Percentiles rank a stretch among this genome's conserved stretches.
These are phyloP conservation scores for Mycena capillaripes DNA, from an alignment of 768 basidiomycete genomes.

Conservation along the genomic window DNA sequence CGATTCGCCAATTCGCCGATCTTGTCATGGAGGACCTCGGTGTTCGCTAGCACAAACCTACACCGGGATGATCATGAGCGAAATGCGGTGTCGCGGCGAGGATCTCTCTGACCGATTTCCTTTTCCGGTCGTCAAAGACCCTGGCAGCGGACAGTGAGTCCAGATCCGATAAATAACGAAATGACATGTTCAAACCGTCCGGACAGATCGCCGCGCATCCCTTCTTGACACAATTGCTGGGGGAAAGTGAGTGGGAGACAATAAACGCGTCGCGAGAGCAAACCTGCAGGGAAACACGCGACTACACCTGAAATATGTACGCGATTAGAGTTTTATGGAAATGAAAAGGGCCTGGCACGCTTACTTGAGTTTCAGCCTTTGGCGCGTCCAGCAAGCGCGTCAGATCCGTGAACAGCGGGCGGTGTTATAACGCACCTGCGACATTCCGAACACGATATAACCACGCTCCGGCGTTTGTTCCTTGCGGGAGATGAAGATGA, in stretches of 20 bases:
- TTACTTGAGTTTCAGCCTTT: constrained; percentile 78
- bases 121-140: constrained; percentile 80
- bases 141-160: constrained; percentile 47
- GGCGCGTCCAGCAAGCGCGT: constrained; percentile 16
- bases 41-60: constrained; percentile 81
- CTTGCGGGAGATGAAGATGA: constrained; percentile 19
- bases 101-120: constrained; percentile 73
- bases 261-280: constrained; percentile 31
- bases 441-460: constrained; percentile 53
- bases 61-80: background rate
- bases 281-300: constrained; percentile 78
- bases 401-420: constrained; percentile 29
- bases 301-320: constrained; percentile 61
- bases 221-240: constrained; percentile 70
- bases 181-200: constrained; percentile 57
- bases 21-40: constrained; percentile 78
- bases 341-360: constrained; percentile 42
- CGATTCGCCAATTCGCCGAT: constrained; percentile 73
- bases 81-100: background rate
- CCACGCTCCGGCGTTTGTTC: constrained; percentile 16
- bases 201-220: constrained; percentile 76
- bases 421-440: constrained; percentile 54
- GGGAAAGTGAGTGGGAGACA: constrained; percentile 5
- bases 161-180: constrained; percentile 10
- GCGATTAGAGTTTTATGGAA: constrained; percentile 22